These are phyloP conservation scores for Wickerhamiella sorbophila DNA, from an alignment of 805 yeast species.

Conservation along the genomic window DNA sequence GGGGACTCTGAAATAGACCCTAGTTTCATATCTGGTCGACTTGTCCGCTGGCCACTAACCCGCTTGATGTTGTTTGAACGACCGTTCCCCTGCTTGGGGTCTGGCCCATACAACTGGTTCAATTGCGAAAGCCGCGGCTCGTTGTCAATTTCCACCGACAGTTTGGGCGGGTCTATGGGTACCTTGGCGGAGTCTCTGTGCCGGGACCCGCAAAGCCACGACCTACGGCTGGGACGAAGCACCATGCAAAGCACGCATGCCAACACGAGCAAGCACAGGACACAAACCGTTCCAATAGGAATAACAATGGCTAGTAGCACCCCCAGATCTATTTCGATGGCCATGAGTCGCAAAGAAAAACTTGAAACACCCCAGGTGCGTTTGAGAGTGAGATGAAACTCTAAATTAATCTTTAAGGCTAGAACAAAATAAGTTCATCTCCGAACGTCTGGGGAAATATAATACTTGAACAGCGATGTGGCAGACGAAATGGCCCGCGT, in stretches of 20 bases:
- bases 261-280: slow-evolving; percentile 9
- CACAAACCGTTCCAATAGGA: slow-evolving; percentile 15
- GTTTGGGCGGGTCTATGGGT: background rate
- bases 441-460: slow-evolving; percentile 7
- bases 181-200: background rate
- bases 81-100: too few relatives aligned
- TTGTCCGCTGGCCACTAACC: too few relatives aligned
- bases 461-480: slow-evolving; percentile 15
- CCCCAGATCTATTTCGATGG: slow-evolving; percentile 8
- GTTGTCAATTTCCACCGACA: background rate
- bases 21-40: too few relatives aligned
- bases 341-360: slow-evolving; percentile 11
- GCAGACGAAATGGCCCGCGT: slow-evolving; percentile 15
- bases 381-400: slow-evolving; percentile 12
- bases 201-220: background rate
- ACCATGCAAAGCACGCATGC: background rate
- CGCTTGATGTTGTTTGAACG: too few relatives aligned
- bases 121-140: background rate
- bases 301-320: slow-evolving; percentile 18
- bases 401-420: slow-evolving; percentile 10
- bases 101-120: background rate
- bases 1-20: too few relatives aligned
- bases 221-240: background rate
- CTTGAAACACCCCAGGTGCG: too few relatives aligned
- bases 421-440: slow-evolving; percentile 1